A percentile compares a stretch with the other conserved stretches of the same genome.
Conservation (phyloP, 108 stramenopile species). For the Pseudonitzschia multiseries region DNA sequence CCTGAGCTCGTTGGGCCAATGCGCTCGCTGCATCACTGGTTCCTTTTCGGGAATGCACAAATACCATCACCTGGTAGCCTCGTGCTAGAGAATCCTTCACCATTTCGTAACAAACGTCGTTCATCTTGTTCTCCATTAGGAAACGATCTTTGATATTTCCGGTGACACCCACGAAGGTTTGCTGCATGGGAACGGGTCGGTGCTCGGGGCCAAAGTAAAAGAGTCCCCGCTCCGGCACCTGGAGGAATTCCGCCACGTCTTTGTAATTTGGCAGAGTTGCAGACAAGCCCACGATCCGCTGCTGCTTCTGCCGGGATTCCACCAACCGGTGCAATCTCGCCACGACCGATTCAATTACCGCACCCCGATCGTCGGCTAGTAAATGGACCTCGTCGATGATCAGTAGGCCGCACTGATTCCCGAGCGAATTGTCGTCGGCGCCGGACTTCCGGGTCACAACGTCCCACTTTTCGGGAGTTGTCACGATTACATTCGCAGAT, state of each 20-base stretch:
- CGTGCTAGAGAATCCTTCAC: constrained; percentile 84
- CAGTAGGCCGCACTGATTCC: constrained; percentile 89
- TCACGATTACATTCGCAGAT: constrained; percentile 89
- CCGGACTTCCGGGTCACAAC: constrained; percentile 89
- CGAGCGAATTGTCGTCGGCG: constrained; percentile 81
- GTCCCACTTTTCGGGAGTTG: constrained; percentile 96
- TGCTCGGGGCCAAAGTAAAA: constrained; percentile 97
- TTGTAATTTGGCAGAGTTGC: constrained; percentile 98
- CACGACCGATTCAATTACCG: constrained; percentile 98
- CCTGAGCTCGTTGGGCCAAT: constrained; percentile 72
- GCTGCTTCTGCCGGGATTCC: constrained; percentile 88
- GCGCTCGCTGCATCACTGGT: constrained; percentile 90
- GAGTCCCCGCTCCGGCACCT: constrained; percentile 78
- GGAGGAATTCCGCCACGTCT: constrained; percentile 84
- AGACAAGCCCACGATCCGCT: constrained; percentile 96
- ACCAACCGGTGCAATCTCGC: constrained; percentile 94
- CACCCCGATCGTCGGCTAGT: constrained; percentile 97
- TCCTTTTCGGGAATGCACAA: constrained; percentile 98
- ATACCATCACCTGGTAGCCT: constrained; percentile 99
- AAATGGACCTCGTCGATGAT: constrained; percentile 99
- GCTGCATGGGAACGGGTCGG: constrained; percentile 97
- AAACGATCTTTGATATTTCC: constrained; percentile 68
- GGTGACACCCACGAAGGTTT: constrained; percentile 94
- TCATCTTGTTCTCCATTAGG: constrained; percentile 82
- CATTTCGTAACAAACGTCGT: constrained; percentile 89